Conservation (phyloP, 2,329 filamentous ascomycete genomes). For the Calonectria hongkongensis region DNA sequence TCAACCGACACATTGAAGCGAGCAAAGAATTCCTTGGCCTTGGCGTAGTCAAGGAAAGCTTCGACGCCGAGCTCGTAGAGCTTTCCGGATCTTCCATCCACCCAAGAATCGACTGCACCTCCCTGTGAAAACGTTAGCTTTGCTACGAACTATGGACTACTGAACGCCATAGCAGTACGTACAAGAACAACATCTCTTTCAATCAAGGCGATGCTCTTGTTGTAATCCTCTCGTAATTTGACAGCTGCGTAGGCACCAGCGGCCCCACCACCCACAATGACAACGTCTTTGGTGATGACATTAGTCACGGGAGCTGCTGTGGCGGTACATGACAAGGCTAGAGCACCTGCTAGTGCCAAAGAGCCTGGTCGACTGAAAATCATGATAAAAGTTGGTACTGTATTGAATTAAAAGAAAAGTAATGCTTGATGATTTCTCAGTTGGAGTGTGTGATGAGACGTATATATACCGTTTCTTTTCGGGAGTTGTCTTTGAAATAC, state of each 20-base stretch:
- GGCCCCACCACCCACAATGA: slow-evolving; percentile 31
- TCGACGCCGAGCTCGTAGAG: neutral
- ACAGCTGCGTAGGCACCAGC: slow-evolving; percentile 31
- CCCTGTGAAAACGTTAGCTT: slow-evolving; percentile 34
- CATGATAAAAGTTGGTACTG: neutral
- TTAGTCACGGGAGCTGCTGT: neutral
- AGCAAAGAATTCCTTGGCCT: neutral
- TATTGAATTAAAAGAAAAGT: neutral
- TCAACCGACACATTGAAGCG: neutral
- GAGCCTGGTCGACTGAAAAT: neutral
- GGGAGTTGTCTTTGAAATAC: too few species aligned
- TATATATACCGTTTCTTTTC: too few species aligned
- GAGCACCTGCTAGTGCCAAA: neutral
- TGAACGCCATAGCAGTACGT: neutral
- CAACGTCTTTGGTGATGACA: slow-evolving; percentile 15
- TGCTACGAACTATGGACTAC: neutral
- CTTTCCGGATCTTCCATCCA: neutral
- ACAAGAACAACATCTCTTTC: slow-evolving; percentile 28
- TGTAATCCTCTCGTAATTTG: slow-evolving; percentile 22
- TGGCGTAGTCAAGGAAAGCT: neutral
- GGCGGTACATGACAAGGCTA: neutral
- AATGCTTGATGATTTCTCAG: neutral
- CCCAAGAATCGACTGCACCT: slow-evolving; percentile 42
- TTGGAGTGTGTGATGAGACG: too few species aligned
- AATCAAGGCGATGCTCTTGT: slow-evolving; percentile 22